A percentile compares a stretch with the other conserved stretches of the same genome.
Evolutionary conservation across 2,329 filamentous ascomycete species (phyloP).

Genomic region (Pseudopyrenochaeta lycopersici): DNA sequence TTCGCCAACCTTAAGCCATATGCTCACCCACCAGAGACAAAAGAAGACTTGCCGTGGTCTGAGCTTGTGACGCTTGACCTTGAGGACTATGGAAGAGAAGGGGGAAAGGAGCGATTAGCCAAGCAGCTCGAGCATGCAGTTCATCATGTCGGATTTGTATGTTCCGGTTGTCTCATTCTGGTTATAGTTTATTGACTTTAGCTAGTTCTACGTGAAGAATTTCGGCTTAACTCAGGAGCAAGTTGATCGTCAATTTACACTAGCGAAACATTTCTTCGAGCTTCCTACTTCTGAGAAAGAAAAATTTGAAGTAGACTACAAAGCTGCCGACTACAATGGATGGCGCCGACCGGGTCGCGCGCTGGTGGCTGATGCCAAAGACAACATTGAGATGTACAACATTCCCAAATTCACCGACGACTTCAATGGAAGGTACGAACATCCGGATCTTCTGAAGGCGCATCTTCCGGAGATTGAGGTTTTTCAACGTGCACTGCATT

Average conservation of each 20-base stretch:
- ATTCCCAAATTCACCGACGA: constrained; percentile 69
- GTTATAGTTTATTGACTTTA: neutral
- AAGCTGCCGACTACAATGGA: constrained; percentile 66
- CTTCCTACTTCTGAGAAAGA: constrained; percentile 67
- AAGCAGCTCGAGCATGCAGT: constrained; percentile 65
- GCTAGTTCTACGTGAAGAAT: constrained; percentile 69
- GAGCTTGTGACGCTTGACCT: constrained; percentile 68
- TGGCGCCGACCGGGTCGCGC: constrained; percentile 35
- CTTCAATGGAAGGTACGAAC: constrained; percentile 54
- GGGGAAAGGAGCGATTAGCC: constrained; percentile 63
- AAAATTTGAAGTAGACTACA: constrained; percentile 57
- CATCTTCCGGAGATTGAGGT: constrained; percentile 61
- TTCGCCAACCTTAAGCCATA: constrained; percentile 47
- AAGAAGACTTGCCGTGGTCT: constrained; percentile 61
- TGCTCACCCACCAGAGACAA: constrained; percentile 58
- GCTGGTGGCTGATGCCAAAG: constrained; percentile 53
- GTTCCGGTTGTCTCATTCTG: constrained; percentile 1
- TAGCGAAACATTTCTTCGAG: constrained; percentile 67
- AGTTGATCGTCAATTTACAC: constrained; percentile 68
- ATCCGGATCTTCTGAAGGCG: constrained; percentile 55
- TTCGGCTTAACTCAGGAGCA: constrained; percentile 69
- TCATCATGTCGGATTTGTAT: constrained; percentile 54
- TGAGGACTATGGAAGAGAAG: constrained; percentile 62
- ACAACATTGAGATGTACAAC: constrained; percentile 69
- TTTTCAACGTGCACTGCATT: constrained; percentile 61